A percentile compares a stretch with the other conserved stretches of the same genome.
These are phyloP conservation scores for Gaeumannomyces sp. DNA, from an alignment of 2,329 filamentous ascomycete species.

Conservation along the genomic window DNA sequence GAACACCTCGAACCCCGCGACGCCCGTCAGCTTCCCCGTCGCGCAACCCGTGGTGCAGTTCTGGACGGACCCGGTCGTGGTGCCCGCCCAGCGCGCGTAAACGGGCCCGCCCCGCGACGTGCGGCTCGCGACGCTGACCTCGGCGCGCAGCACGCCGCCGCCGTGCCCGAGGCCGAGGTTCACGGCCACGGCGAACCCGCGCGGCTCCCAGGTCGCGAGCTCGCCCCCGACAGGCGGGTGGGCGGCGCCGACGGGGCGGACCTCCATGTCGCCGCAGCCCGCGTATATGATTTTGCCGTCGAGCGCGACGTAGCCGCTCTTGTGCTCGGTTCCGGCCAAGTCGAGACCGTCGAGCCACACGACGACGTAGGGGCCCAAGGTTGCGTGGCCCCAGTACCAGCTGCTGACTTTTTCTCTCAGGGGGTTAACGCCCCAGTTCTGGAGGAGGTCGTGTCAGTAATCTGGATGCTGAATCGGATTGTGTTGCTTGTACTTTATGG, in stretches of 20 bases:
- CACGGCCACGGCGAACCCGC: constrained; percentile 6
- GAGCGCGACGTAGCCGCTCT: constrained; percentile 23
- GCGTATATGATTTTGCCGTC: constrained; percentile 16
- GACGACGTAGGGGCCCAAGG: constrained; percentile 33
- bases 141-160: no score
- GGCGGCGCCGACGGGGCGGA: constrained; percentile 9
- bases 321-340: constrained; percentile 19
- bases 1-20: constrained; percentile 6
- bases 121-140: neutral
- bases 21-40: neutral
- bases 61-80: no score
- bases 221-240: constrained; percentile 5
- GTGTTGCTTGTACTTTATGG: no score
- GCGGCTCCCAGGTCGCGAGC: constrained; percentile 1
- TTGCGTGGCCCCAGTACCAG: constrained; percentile 40
- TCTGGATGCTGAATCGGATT: no score
- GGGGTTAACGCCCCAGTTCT: constrained; percentile 35
- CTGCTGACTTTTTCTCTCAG: constrained; percentile 26
- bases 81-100: neutral
- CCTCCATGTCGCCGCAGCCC: constrained; percentile 1
- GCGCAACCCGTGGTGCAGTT: neutral
- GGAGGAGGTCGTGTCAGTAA: no score
- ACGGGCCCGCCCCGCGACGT: neutral
- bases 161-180: neutral
- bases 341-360: constrained; percentile 35